Evolutionary conservation across 2,329 filamentous ascomycete species (phyloP).

Genomic region (Pleurostoma richardsiae): DNA sequence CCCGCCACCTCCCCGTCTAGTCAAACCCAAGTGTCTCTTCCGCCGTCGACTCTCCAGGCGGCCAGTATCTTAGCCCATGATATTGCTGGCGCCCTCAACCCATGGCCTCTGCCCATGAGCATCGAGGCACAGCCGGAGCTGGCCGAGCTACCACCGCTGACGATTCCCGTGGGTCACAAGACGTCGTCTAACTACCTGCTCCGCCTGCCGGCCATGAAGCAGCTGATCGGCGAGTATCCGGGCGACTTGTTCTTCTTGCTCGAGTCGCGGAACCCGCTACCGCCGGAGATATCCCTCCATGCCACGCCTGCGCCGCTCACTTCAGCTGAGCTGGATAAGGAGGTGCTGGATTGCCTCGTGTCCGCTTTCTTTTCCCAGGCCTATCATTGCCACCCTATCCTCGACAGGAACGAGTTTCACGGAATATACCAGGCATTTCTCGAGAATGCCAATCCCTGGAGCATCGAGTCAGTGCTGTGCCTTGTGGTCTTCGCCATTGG

Average conservation of each 20-base stretch:
- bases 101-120: background rate
- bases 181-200: conserved; percentile 22
- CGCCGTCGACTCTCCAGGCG: background rate
- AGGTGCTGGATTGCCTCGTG: conserved; percentile 16
- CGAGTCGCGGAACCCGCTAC: conserved; percentile 17
- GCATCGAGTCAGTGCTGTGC: conserved; percentile 20
- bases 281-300: conserved; percentile 14
- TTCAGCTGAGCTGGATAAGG: conserved; percentile 2
- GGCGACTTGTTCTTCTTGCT: conserved; percentile 19
- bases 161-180: conserved; percentile 20
- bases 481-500: conserved; percentile 23
- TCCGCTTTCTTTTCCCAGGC: conserved; percentile 17
- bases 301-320: background rate
- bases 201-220: conserved; percentile 17
- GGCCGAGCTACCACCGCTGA: conserved; percentile 15
- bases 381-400: conserved; percentile 19
- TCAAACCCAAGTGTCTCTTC: conserved; percentile 1
- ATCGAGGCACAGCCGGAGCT: conserved; percentile 6
- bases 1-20: background rate
- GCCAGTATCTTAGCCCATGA: conserved; percentile 5
- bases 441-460: conserved; percentile 12
- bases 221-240: conserved; percentile 21
- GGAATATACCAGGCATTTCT: conserved; percentile 15
- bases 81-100: background rate
- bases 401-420: conserved; percentile 18